Conservation (phyloP, 164 flowering plant genomes). For the Piper longum region DNA sequence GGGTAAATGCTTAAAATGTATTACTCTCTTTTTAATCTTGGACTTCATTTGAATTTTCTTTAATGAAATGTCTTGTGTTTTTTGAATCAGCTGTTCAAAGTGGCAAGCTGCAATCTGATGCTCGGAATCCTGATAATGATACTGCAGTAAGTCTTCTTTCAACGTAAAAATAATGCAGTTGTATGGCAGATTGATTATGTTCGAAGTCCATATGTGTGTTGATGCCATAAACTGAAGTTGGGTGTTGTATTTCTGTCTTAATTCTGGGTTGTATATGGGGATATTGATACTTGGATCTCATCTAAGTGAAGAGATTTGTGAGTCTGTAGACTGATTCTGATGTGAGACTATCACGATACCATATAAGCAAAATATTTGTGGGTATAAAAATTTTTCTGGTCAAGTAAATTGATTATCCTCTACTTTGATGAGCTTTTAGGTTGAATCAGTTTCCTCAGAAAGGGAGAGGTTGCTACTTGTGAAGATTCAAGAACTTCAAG, state of each 20-base stretch:
- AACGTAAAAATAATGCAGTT: not conserved
- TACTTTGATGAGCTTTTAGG: constrained; percentile 22
- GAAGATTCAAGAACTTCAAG: constrained; percentile 57
- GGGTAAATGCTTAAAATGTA: constrained; percentile 10
- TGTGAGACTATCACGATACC: no score
- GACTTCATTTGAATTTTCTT: constrained; percentile 1
- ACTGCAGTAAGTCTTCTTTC: constrained; percentile 36
- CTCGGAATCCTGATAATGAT: constrained; percentile 53
- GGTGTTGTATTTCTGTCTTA: no score
- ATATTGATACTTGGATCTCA: no score
- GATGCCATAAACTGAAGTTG: no score
- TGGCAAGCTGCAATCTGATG: constrained; percentile 55
- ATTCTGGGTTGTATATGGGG: no score
- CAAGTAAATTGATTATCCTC: not conserved
- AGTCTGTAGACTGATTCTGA: no score
- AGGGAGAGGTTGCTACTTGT: constrained; percentile 52
- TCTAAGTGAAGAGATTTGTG: no score
- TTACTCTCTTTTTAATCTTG: not conserved
- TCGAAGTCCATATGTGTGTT: no score
- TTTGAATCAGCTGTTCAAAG: constrained; percentile 44
- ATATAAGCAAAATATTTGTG: no score
- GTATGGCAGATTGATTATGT: no score
- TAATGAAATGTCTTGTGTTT: constrained; percentile 3
- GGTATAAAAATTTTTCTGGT: not conserved
- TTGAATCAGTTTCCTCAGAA: constrained; percentile 46